Percentiles rank a stretch among this genome's conserved stretches.
Conservation (phyloP, 2,329 filamentous ascomycete genomes). For the Aquanectria penicillioides region DNA sequence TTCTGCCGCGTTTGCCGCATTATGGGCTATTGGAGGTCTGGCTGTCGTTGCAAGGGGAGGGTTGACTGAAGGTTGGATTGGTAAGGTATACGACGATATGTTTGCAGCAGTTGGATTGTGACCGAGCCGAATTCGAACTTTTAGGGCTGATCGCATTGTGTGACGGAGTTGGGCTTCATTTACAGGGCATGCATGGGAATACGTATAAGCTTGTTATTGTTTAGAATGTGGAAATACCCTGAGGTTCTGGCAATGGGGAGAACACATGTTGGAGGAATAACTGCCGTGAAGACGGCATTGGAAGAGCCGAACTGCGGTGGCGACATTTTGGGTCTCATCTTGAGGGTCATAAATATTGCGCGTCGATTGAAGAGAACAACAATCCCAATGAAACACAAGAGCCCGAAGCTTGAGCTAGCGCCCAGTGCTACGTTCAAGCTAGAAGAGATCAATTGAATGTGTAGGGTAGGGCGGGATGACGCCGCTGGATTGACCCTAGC, state of each 20-base stretch:
- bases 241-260: no score
- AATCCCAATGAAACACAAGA: no score
- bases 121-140: background rate
- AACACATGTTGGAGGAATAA: no score
- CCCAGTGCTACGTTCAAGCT: no score
- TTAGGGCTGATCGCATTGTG: no score
- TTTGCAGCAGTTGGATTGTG: constrained; percentile 46
- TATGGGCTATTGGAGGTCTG: constrained; percentile 87
- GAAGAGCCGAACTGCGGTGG: no score
- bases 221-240: constrained; percentile 38
- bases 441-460: no score
- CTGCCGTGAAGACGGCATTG: no score
- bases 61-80: constrained; percentile 79
- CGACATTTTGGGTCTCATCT: no score
- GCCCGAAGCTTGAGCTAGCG: no score
- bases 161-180: constrained; percentile 40
- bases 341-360: no score
- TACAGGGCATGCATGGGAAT: constrained; percentile 23
- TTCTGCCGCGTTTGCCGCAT: constrained; percentile 62
- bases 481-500: constrained; percentile 4
- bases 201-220: constrained; percentile 26
- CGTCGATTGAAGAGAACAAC: no score
- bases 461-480: constrained; percentile 30
- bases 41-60: constrained; percentile 81
- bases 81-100: constrained; percentile 80